phyloP scores from a whole-genome alignment of 805 yeast genomes.

The Nadsonia fulvescens region DNA sequence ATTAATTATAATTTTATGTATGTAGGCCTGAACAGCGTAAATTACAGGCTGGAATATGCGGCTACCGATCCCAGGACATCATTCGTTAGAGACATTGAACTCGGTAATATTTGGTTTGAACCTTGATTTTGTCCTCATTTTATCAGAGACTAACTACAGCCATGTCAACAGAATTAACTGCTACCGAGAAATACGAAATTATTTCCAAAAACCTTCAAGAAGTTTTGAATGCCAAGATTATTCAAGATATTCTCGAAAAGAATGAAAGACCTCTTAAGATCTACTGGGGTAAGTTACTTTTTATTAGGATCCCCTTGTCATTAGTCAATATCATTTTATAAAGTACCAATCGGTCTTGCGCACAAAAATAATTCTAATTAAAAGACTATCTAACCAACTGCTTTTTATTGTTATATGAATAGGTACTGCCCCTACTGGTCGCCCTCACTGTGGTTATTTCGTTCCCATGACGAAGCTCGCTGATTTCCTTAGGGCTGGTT shows the following conservation, averaged over 20 bases:
- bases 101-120: neutral
- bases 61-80: no score
- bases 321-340: no score
- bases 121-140: neutral
- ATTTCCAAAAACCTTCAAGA: conserved; percentile 84
- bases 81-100: no score
- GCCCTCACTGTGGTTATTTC: conserved; percentile 96
- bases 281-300: no score
- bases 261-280: conserved; percentile 68
- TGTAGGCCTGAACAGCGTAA: no score
- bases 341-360: no score
- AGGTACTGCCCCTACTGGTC: conserved; percentile 98
- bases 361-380: no score
- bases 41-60: no score
- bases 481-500: conserved; percentile 86
- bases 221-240: conserved; percentile 72
- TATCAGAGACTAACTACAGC: neutral
- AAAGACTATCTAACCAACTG: no score
- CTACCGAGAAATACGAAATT: conserved; percentile 29
- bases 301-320: no score
- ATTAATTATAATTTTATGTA: no score
- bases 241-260: conserved; percentile 63
- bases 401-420: no score
- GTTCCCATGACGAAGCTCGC: conserved; percentile 96
- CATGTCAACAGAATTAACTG: conserved; percentile 9